phyloP scores from a whole-genome alignment of 169 alveolate genomes.

The Plasmodium vivax region DNA sequence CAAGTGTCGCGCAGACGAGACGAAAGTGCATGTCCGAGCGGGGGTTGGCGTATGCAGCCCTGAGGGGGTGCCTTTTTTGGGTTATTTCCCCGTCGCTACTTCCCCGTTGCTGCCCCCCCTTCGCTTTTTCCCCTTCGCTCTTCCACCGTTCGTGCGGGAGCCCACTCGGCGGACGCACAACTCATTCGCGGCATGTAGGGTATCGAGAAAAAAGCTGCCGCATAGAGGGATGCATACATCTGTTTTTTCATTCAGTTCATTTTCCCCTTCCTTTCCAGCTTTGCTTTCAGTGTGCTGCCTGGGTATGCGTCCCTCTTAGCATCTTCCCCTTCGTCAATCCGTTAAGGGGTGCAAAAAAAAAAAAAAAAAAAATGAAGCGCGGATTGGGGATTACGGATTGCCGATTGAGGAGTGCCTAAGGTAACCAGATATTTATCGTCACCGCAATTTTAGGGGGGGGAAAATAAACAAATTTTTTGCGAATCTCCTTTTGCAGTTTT shows the following conservation, averaged over 20 bases:
- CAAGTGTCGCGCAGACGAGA: constrained; percentile 1
- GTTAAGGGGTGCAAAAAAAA: background rate
- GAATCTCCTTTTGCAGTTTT: background rate
- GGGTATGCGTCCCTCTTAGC: background rate
- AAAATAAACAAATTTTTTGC: too few species aligned
- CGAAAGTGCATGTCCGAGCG: constrained; percentile 13
- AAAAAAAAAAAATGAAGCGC: background rate
- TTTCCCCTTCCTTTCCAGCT: background rate
- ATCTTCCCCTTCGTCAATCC: background rate
- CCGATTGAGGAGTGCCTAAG: too few species aligned
- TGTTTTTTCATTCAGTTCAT: background rate
- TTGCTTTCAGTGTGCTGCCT: background rate
- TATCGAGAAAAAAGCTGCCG: background rate
- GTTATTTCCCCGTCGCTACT: background rate
- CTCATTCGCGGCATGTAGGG: background rate
- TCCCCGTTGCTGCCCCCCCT: background rate
- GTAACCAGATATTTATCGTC: background rate
- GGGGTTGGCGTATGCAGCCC: background rate
- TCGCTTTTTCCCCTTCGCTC: background rate
- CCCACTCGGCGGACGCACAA: background rate
- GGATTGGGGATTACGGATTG: too few species aligned
- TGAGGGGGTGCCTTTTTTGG: background rate
- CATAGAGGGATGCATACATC: background rate
- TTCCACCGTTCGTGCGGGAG: background rate
- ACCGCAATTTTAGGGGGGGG: background rate